Evolutionary conservation across 2,329 filamentous ascomycete species (phyloP).

Genomic region (Cadophora sp.): DNA sequence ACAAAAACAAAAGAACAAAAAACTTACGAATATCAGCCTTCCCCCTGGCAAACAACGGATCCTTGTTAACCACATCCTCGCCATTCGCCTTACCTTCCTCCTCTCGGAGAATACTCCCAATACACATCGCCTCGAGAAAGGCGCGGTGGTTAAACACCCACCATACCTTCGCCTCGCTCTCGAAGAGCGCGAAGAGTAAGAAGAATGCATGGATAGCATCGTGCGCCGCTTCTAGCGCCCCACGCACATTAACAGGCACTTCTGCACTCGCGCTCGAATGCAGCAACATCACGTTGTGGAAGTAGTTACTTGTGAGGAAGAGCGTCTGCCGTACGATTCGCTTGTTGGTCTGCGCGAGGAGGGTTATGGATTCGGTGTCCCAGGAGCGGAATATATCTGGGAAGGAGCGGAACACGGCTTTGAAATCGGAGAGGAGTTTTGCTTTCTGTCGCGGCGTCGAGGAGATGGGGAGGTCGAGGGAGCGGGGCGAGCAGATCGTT

Average conservation of each 20-base stretch:
- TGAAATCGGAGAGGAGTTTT: slow-evolving; percentile 73
- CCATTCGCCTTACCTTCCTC: slow-evolving; percentile 54
- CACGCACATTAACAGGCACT: slow-evolving; percentile 68
- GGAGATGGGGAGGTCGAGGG: slow-evolving; percentile 75
- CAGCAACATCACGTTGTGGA: slow-evolving; percentile 81
- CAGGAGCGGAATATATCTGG: slow-evolving; percentile 74
- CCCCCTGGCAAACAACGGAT: slow-evolving; percentile 66
- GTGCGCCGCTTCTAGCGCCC: slow-evolving; percentile 76
- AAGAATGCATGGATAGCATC: slow-evolving; percentile 79
- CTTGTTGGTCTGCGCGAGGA: slow-evolving; percentile 63
- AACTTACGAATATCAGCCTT: slow-evolving; percentile 66
- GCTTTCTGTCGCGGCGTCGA: slow-evolving; percentile 72
- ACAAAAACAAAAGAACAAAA: neutral
- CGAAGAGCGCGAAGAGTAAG: slow-evolving; percentile 71
- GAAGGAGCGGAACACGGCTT: slow-evolving; percentile 74
- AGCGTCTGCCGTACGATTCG: slow-evolving; percentile 76
- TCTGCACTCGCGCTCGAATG: slow-evolving; percentile 73
- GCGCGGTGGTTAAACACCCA: slow-evolving; percentile 86
- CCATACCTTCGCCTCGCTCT: slow-evolving; percentile 78
- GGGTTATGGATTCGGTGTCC: slow-evolving; percentile 64
- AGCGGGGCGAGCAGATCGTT: slow-evolving; percentile 76
- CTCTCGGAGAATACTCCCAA: slow-evolving; percentile 65
- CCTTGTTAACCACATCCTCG: slow-evolving; percentile 54
- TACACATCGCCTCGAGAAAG: slow-evolving; percentile 74
- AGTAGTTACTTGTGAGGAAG: slow-evolving; percentile 83